Evolutionary conservation across 352 stramenopile genomes (phyloP), one percentile per base, ranked within the genome.

Genomic region (Hyaloperonospora arabidopsidis): DNA sequence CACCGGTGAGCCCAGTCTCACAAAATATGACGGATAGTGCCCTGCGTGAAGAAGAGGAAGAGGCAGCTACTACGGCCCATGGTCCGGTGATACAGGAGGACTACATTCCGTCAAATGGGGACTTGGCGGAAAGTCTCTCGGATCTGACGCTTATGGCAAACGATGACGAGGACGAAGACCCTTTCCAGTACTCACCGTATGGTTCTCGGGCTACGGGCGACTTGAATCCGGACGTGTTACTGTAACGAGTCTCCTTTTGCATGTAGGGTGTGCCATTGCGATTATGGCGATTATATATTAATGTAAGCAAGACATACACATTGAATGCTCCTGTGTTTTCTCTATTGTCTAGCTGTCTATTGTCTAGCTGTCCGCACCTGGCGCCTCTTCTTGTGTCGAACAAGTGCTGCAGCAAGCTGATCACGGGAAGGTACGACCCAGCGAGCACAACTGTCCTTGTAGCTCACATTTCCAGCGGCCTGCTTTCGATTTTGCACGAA

Each of bases 371-470:
- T 8, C 11, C 38, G 38, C n/a, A 11, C 12, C n/a, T 21, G 38
- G 8, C 53, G 60, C 7, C 41, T 36, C 5, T 34, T 38, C 28
- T 62, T 55, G 49, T 64, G 60, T 44, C 63, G 60, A 12, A 59
- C 61, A 23, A 79, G 51, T n/a, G 63, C 64, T 15, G 59, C 55
- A 0, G 71, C 54, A 19, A 88, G 73, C 54, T 91, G 76, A 21
- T 86, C 74, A n/a, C 76, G 76, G 2, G 78, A 71, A 0, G 80
- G 80, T 44, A 91, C 52, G 18, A 86, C 43, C 80, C 80, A 91
- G 2, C 76, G 72, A 17, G 68, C 65, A 55, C 76, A 87, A 57
- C 49, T 76, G 22, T 89, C 68, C 14, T 80, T 50, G 52, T 85
- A 87, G n/a, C 57, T 68, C 12, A 72, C 52, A 12, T 72, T 32